phyloP scores from a whole-genome alignment of 108 stramenopile species.

The Pseudonitzschia multiseries region DNA sequence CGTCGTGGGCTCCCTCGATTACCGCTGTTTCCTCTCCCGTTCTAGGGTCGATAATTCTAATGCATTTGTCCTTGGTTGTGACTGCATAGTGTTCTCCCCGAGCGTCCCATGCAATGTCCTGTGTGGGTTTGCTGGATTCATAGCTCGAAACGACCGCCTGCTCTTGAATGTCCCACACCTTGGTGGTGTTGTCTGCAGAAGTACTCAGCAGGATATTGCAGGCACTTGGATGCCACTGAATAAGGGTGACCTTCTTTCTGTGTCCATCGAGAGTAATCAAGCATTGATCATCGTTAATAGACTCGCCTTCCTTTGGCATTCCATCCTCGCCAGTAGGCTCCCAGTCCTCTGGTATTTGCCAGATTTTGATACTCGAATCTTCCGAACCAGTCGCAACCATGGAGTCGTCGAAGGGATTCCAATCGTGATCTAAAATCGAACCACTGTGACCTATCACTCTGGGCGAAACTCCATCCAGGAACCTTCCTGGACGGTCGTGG shows the following conservation, averaged over 20 bases:
- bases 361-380: conserved; percentile 96
- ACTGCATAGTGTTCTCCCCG: conserved; percentile 87
- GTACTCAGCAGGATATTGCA: conserved; percentile 85
- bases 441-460: conserved; percentile 91
- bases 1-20: conserved; percentile 88
- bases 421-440: conserved; percentile 95
- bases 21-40: conserved; percentile 45
- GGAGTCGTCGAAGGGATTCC: conserved; percentile 95
- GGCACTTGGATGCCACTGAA: conserved; percentile 94
- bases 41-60: conserved; percentile 91
- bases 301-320: conserved; percentile 68
- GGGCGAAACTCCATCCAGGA: conserved; percentile 69
- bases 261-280: conserved; percentile 91
- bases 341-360: conserved; percentile 94
- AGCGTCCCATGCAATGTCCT: conserved; percentile 96
- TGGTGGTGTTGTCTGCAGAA: conserved; percentile 87
- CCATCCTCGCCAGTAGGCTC: conserved; percentile 92
- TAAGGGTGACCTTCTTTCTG: conserved; percentile 89
- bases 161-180: conserved; percentile 96
- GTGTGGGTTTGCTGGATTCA: conserved; percentile 79
- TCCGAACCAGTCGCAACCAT: conserved; percentile 92
- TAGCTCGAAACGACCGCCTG: conserved; percentile 61
- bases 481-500: conserved; percentile 86
- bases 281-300: conserved; percentile 68
- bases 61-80: conserved; percentile 94